Base-by-base conservation (phyloP, 2,329 filamentous ascomycete genomes). In the Aspergillus tubingensis region DNA sequence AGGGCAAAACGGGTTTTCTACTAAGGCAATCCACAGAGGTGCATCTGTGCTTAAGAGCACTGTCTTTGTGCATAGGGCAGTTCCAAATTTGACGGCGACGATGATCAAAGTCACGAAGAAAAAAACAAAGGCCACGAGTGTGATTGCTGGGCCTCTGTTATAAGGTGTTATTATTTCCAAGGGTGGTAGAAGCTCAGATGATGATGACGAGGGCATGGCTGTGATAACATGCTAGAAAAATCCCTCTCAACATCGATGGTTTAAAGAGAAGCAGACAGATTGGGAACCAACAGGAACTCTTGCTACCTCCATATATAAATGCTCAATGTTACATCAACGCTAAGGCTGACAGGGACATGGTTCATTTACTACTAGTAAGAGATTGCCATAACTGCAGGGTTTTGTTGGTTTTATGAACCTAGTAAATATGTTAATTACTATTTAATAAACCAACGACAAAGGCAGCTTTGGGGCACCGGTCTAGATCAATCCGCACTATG, bases 21-120 rank as follows among this genome's bases (percentile, higher is more conserved):
- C 32, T 25, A 64, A 48, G 49, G 64, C 62, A 17, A 38, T 21
- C 62, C 58, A 65, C 43, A 66, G 59, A 8, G 60, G 62, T 44
- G 51, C 61, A 57, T 30, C 62, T 41, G 60, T 57, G 58, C 43
- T 65, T 60, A 27, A 23, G 21, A 43, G 8, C 13, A 43, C 10
- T 2, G 32, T 30, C 58, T 63, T 63, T 27, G 62, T 60, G 19
- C 65, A 65, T 8, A 63, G 49, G 15, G 47, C 54, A 17, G 60
- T 63, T 11, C 60, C 50, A 27, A 62, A 32, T 56, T 66, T 64
- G 4, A 58, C 58, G 6, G 61, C 57, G 19, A 66, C 64, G 57
- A 62, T 60, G 1, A 66, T 61, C 7, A 61, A 59, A 17, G 64
- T 56, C 30, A 58, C 56, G 19, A 64, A 59, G 23, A 62, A 27